phyloP scores from a whole-genome alignment of 2,329 filamentous ascomycete species.

The Trichoderma semiorbis region DNA sequence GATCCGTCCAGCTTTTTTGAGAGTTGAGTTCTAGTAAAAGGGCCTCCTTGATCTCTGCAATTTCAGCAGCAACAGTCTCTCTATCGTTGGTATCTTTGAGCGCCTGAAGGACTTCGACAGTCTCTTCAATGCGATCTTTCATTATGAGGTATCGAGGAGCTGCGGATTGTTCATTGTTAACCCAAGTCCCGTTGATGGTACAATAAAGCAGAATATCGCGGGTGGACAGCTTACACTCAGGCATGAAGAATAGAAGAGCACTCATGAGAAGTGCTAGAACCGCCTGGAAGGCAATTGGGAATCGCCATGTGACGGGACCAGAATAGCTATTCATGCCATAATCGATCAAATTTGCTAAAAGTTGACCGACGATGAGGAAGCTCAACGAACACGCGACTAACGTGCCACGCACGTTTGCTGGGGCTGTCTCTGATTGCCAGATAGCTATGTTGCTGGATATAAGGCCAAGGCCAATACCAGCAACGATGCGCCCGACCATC shows the following conservation, averaged over 20 bases:
- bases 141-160: constrained; percentile 43
- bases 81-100: constrained; percentile 29
- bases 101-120: constrained; percentile 36
- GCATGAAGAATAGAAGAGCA: constrained; percentile 32
- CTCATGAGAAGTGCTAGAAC: constrained; percentile 35
- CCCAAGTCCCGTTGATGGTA: constrained; percentile 25
- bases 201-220: background rate
- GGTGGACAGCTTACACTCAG: background rate
- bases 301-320: constrained; percentile 31
- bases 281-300: constrained; percentile 35
- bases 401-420: constrained; percentile 4
- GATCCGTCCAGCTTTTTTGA: constrained; percentile 30
- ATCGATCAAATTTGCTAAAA: constrained; percentile 45
- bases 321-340: constrained; percentile 22
- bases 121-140: constrained; percentile 37
- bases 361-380: constrained; percentile 44
- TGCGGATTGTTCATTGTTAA: background rate
- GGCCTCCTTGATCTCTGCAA: constrained; percentile 13
- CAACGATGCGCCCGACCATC: constrained; percentile 44
- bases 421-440: constrained; percentile 34
- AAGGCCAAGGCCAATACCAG: constrained; percentile 30
- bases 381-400: constrained; percentile 24
- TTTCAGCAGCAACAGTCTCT: constrained; percentile 23
- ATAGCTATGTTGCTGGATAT: constrained; percentile 24
- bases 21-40: constrained; percentile 22